Evolutionary conservation across 768 basidiomycete genomes (phyloP).

Genomic region (Russula emetica): DNA sequence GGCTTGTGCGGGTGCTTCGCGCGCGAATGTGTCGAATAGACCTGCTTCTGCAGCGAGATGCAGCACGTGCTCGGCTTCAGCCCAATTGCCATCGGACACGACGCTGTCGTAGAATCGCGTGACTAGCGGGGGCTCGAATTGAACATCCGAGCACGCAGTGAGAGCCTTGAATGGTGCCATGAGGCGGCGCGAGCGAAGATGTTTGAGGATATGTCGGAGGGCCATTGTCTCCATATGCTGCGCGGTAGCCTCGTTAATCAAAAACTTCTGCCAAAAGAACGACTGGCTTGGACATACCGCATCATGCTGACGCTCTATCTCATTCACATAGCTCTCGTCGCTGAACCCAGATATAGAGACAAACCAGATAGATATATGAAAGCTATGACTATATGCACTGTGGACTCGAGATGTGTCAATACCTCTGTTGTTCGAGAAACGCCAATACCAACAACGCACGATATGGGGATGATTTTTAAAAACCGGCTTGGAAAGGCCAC

Average conservation of each 20-base stretch:
- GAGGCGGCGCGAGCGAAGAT: constrained; percentile 71
- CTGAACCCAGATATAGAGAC: constrained; percentile 57
- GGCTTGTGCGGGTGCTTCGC: constrained; percentile 53
- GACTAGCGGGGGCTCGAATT: constrained; percentile 66
- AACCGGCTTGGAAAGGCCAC: constrained; percentile 60
- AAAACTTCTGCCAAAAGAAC: background rate
- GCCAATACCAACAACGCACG: constrained; percentile 44
- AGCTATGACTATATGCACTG: constrained; percentile 68
- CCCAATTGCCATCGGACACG: constrained; percentile 65
- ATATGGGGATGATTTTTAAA: constrained; percentile 70
- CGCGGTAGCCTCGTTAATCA: background rate
- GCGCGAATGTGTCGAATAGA: constrained; percentile 60
- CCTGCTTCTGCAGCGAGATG: constrained; percentile 46
- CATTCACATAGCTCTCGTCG: constrained; percentile 54
- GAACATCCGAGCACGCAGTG: constrained; percentile 49
- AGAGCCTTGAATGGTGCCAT: constrained; percentile 61
- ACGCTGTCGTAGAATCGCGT: constrained; percentile 59
- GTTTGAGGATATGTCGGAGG: constrained; percentile 66
- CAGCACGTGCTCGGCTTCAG: constrained; percentile 52
- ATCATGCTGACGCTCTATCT: constrained; percentile 50
- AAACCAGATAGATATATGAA: constrained; percentile 79
- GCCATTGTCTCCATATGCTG: constrained; percentile 65
- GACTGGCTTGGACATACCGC: constrained; percentile 46
- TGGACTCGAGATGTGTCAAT: background rate
- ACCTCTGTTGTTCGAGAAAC: background rate